Conservation (phyloP, 2,329 filamentous ascomycete species). For the Grosmannia penicillata region DNA sequence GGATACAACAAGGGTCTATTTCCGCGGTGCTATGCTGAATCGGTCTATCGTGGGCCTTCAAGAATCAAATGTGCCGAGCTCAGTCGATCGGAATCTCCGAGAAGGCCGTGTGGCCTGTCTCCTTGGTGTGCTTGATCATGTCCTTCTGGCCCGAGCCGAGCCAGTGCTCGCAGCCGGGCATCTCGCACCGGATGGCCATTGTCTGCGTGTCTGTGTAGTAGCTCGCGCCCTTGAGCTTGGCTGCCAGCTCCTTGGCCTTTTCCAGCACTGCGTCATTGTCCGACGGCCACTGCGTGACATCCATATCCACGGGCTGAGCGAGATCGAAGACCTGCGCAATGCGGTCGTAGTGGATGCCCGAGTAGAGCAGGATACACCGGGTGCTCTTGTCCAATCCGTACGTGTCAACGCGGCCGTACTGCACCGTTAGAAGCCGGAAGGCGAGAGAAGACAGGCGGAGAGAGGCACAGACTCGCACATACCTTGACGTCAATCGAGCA, state of each 20-base stretch:
- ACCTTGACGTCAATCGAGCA: constrained; percentile 66
- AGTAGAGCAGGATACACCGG: constrained; percentile 74
- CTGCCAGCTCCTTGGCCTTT: constrained; percentile 49
- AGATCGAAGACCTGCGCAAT: constrained; percentile 56
- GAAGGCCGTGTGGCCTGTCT: constrained; percentile 41
- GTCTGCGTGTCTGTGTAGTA: constrained; percentile 83
- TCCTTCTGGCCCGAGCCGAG: constrained; percentile 51
- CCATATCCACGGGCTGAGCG: constrained; percentile 54
- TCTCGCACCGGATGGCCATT: constrained; percentile 65
- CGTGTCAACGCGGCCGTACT: constrained; percentile 37
- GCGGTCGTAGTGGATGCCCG: constrained; percentile 86
- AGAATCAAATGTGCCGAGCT: not conserved
- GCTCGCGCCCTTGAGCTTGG: constrained; percentile 50
- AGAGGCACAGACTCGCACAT: not conserved
- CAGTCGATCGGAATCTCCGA: constrained; percentile 15
- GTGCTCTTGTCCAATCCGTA: constrained; percentile 62
- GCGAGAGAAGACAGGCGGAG: not conserved
- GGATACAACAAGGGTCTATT: too few species aligned
- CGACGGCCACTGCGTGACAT: constrained; percentile 45
- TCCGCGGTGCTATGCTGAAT: too few species aligned
- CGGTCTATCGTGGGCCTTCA: too few species aligned
- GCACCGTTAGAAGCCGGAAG: constrained; percentile 13
- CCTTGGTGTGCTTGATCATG: constrained; percentile 46
- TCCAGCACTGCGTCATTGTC: constrained; percentile 53
- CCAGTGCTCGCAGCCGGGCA: constrained; percentile 41